These are phyloP conservation scores for Clonostachys chloroleuca DNA, from an alignment of 2,329 filamentous ascomycete species.

Conservation along the genomic window DNA sequence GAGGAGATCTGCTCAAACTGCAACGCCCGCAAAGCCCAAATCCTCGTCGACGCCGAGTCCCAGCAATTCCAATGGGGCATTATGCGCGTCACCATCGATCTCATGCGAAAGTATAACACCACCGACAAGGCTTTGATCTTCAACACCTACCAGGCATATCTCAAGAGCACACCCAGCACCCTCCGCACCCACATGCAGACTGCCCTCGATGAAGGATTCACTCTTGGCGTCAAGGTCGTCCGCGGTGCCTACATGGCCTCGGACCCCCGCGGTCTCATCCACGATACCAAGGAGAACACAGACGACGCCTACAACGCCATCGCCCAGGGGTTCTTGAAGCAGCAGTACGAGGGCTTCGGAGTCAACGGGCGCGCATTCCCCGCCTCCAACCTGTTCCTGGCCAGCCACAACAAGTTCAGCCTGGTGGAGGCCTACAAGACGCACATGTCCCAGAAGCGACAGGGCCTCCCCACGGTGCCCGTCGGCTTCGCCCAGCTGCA, in stretches of 20 bases:
- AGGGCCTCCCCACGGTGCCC: slow-evolving; percentile 20
- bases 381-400: slow-evolving; percentile 19
- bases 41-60: slow-evolving; percentile 40
- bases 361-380: slow-evolving; percentile 30
- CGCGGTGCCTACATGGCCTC: slow-evolving; percentile 1
- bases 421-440: slow-evolving; percentile 14
- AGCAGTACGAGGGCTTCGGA: slow-evolving; percentile 37
- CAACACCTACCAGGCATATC: slow-evolving; percentile 54
- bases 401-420: not conserved
- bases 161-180: slow-evolving; percentile 37
- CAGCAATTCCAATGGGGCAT: slow-evolving; percentile 37
- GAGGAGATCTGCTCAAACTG: slow-evolving; percentile 30
- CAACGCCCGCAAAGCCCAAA: slow-evolving; percentile 28
- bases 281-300: not conserved
- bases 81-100: slow-evolving; percentile 18
- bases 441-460: not conserved
- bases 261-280: not conserved
- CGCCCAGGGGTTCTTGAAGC: slow-evolving; percentile 37
- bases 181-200: slow-evolving; percentile 37
- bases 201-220: slow-evolving; percentile 40
- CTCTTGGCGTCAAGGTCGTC: slow-evolving; percentile 29
- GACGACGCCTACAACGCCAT: not conserved
- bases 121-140: slow-evolving; percentile 23
- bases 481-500: slow-evolving; percentile 48
- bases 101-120: slow-evolving; percentile 32